Base-by-base conservation (phyloP, 73 alveolate species). In the Symbiodinium natans region DNA sequence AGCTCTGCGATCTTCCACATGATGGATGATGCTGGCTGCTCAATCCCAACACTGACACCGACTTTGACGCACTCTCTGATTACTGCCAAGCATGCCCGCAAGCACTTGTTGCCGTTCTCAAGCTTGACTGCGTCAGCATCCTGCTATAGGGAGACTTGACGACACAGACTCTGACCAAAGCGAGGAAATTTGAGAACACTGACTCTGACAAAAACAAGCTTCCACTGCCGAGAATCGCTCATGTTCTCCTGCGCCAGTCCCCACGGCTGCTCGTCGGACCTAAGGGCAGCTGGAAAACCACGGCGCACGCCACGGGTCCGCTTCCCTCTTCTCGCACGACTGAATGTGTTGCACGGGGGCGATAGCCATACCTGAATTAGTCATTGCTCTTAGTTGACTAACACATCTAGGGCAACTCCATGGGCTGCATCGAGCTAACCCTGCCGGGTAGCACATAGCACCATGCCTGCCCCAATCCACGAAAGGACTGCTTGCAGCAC, bases 291-390 rank as follows among this genome's bases (percentile, higher is more conserved):
- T 25, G 92, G 92, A 41, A 54, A 83, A 6, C 92, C 92, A 6
- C 41, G 36, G 7, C 39, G 36, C 10, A 25, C 10, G 7, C 31
- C 41, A 19, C 92, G 68, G 23, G 39, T 83, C 73, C 92, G 10
- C 73, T 41, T 83, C 39, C 92, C 92, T 29, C 92, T 40, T 38
- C 92, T 41, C 31, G 92, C 92, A 9, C 39, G 34, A n/a, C 41
- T 8, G 73, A 54, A 83, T 10, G 41, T 19, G 43, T 83, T 59
- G 41, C 92, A 83, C 29, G 92, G 92, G 1, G 92, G 41, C 2
- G 73, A 54, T 19, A 83, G 92, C 92, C 92, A 83, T 38, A 77
- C 87, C 87, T 77, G 17, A 29, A 10, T 29, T 8, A 5, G 5
- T 7, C 10, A 29, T 19, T 17, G 80, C 33, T 10, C 80, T 23